These are phyloP conservation scores for Calonectria montana DNA, from an alignment of 2,329 filamentous ascomycete species.

Conservation along the genomic window DNA sequence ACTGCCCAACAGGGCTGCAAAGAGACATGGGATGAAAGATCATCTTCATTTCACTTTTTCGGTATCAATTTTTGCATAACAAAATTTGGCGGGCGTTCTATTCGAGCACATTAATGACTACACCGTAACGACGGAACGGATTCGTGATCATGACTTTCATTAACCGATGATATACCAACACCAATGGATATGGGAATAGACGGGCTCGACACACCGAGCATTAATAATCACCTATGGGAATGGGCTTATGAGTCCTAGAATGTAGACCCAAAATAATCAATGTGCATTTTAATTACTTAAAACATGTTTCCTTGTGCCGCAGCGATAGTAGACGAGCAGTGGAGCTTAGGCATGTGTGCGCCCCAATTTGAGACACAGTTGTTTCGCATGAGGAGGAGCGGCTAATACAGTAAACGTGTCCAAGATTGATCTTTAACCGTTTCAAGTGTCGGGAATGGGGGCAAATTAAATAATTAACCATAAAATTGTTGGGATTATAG, in stretches of 20 bases:
- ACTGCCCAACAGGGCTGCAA: background rate
- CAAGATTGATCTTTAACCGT: background rate
- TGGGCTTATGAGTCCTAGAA: background rate
- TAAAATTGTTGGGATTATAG: background rate
- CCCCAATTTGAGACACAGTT: background rate
- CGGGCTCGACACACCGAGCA: background rate
- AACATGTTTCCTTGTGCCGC: background rate
- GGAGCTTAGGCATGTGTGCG: background rate
- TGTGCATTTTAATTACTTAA: background rate
- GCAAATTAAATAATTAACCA: background rate
- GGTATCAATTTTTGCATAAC: conserved; percentile 21
- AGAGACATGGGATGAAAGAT: background rate
- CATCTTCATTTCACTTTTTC: background rate
- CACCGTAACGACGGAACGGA: conserved; percentile 37
- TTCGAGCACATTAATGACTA: conserved; percentile 35
- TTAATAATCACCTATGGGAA: background rate
- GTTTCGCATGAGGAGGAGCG: background rate
- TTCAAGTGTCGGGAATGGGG: background rate
- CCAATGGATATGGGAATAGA: background rate
- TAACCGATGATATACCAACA: conserved; percentile 17
- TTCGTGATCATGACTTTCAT: conserved; percentile 42
- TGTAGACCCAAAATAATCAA: conserved; percentile 12
- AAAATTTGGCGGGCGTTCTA: conserved; percentile 33
- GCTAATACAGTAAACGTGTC: background rate
- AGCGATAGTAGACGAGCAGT: background rate